Conservation (phyloP, 2,329 filamentous ascomycete genomes). For the Colletotrichum musae region DNA sequence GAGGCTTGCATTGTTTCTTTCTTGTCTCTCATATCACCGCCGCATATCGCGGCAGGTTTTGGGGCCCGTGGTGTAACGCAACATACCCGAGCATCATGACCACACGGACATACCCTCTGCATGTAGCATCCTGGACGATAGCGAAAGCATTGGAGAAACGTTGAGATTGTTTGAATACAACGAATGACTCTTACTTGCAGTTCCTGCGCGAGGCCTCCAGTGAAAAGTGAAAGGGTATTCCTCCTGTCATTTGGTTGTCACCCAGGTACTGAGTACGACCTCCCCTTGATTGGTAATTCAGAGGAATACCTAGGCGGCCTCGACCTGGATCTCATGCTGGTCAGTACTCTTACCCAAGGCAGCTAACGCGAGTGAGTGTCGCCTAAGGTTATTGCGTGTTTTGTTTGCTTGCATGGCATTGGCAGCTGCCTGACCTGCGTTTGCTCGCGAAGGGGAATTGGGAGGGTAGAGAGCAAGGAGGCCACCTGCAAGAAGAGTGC, state of each 20-base stretch:
- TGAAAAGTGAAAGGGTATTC: too few relatives aligned
- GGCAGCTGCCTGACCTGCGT: conserved; percentile 17
- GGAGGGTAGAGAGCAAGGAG: conserved; percentile 8
- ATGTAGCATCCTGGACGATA: conserved; percentile 15
- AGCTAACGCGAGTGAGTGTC: too few relatives aligned
- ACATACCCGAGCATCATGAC: not conserved
- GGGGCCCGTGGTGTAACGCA: not conserved
- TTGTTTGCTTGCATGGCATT: conserved; percentile 32
- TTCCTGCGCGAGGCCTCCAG: too few relatives aligned
- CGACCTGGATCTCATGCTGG: conserved; percentile 19
- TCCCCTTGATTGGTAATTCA: too few relatives aligned
- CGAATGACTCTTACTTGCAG: not conserved
- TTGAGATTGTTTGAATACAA: conserved; percentile 4
- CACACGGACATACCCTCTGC: not conserved
- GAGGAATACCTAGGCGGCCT: not conserved
- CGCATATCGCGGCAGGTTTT: not conserved
- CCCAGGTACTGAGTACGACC: too few relatives aligned
- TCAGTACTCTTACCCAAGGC: not conserved
- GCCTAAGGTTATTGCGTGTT: conserved; percentile 38
- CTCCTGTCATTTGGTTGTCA: too few relatives aligned
- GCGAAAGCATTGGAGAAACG: conserved; percentile 20
- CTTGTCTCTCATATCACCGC: not conserved
- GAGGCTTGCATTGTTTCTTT: not conserved
- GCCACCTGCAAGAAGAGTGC: conserved; percentile 11
- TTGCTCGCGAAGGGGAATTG: not conserved